Percentiles rank a stretch among this genome's conserved stretches.
phyloP scores from a whole-genome alignment of 2,329 filamentous ascomycete species.

The Aspergillus quadrilineatus region DNA sequence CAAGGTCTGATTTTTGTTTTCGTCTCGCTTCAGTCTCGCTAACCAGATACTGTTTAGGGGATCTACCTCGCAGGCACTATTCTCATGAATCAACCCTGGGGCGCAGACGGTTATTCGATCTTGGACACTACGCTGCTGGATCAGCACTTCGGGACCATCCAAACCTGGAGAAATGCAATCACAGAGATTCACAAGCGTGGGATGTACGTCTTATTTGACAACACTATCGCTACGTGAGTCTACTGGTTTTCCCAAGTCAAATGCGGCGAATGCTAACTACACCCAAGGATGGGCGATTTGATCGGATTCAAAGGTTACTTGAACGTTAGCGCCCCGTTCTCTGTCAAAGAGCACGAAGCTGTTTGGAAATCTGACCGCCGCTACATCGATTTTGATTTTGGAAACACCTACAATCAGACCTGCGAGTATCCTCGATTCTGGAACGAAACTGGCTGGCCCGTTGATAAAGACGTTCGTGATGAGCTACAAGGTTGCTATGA shows the following conservation, averaged over 20 bases:
- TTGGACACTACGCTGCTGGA: conserved; percentile 64
- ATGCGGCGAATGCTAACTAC: neutral
- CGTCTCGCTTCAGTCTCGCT: neutral
- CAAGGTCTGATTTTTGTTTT: conserved; percentile 44
- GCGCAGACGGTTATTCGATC: conserved; percentile 59
- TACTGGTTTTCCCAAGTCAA: neutral
- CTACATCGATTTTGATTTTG: conserved; percentile 60
- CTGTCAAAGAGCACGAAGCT: conserved; percentile 56
- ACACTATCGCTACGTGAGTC: conserved; percentile 62
- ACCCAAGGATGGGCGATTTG: conserved; percentile 54
- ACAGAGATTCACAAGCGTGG: conserved; percentile 60
- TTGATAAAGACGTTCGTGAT: conserved; percentile 48
- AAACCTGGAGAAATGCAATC: conserved; percentile 58
- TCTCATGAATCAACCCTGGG: conserved; percentile 65
- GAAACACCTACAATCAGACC: conserved; percentile 54
- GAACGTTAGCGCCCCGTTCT: conserved; percentile 59
- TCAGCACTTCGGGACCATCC: conserved; percentile 60
- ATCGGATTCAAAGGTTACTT: conserved; percentile 62
- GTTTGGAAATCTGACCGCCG: conserved; percentile 55
- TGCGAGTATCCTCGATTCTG: conserved; percentile 63
- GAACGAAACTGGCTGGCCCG: conserved; percentile 56
- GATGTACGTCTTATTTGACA: conserved; percentile 67
- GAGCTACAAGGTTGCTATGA: conserved; percentile 58
- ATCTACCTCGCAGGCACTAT: conserved; percentile 64
- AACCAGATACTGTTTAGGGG: conserved; percentile 39